Conservation (phyloP, 1,139 yeast species). For the Blastobotrys arbuscula region DNA sequence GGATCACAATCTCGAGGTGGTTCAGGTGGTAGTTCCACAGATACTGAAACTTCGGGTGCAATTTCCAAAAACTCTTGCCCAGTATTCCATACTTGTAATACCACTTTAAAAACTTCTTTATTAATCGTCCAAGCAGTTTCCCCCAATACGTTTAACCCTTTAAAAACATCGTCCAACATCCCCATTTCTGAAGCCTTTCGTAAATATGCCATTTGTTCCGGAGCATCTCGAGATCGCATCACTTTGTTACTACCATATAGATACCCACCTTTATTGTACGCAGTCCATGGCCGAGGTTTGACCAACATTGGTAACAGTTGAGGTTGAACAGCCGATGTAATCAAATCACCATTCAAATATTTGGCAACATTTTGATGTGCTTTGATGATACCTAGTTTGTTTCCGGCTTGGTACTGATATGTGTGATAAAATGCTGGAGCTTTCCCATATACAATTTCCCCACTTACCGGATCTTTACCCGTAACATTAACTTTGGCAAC, state of each 20-base stretch:
- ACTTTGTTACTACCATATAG: constrained; percentile 55
- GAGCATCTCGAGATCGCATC: constrained; percentile 76
- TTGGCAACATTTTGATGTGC: constrained; percentile 65
- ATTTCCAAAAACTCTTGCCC: constrained; percentile 77
- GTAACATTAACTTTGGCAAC: constrained; percentile 76
- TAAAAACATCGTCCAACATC: constrained; percentile 59
- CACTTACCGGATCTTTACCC: constrained; percentile 76
- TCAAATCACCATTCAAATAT: constrained; percentile 61
- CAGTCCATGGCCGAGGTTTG: constrained; percentile 81
- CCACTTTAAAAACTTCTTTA: constrained; percentile 57
- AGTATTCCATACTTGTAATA: constrained; percentile 79
- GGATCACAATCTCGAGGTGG: constrained; percentile 68
- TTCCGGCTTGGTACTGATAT: constrained; percentile 75
- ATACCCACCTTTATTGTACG: constrained; percentile 81
- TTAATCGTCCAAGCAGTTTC: constrained; percentile 91
- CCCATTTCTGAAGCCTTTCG: constrained; percentile 75
- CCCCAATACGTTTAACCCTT: constrained; percentile 85
- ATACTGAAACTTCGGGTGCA: constrained; percentile 48
- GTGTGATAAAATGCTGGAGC: constrained; percentile 92
- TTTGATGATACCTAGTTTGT: constrained; percentile 73
- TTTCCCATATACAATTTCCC: constrained; percentile 50
- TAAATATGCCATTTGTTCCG: constrained; percentile 84
- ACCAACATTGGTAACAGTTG: constrained; percentile 92
- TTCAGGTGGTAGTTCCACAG: constrained; percentile 55
- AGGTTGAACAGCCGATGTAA: constrained; percentile 70